Base-by-base conservation (phyloP, 1,139 yeast genomes). In the Candida anutae region DNA sequence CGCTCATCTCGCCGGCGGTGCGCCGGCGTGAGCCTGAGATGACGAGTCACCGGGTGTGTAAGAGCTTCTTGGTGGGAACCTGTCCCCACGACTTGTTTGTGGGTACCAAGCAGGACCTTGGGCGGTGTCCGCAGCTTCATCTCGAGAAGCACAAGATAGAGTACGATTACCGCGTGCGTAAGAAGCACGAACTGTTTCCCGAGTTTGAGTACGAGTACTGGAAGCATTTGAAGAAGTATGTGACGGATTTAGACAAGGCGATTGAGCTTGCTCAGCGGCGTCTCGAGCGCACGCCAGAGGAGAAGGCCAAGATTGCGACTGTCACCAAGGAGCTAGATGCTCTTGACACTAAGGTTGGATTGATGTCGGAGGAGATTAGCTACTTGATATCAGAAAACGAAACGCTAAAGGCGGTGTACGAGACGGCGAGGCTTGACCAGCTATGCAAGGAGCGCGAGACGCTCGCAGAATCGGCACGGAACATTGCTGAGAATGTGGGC, bases 11-110 rank as follows among this genome's bases (percentile, higher is more conserved):
- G 18, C 53, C 66, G 32, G 37, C 55, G 25, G 37, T 50, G 31
- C 37, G 55, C 43, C 37, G 74, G 41, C 42, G 62, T 50, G 53
- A 65, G 39, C 55, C 74, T 23, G 65, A 66, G n/a, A 55, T 87
- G 43, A 64, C 74, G 16, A 82, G 79, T 36, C 73, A 78, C 12
- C 62, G 74, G 26, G 77, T 87, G 9, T 88, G 97, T 51, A 81
- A 82, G 47, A 66, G 84, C 16, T 88, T 78, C 49, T 52, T 90
- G 11, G 85, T 85, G 5, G 95, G 94, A 1, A 71, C 74, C n/a
- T 88, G 97, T 44, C 93, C 95, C 0, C 83, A 82, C 50, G 95
- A 87, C 42, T 51, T 88, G 32, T 81, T 88, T 46, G 69, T 70
- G 11, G 85, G 85, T 5, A 83, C 96, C 11, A 87, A 85, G 50